A percentile compares a stretch with the other conserved stretches of the same genome.
Conservation (phyloP, 2,329 filamentous ascomycete species). For the Daldinia eschscholtzii region DNA sequence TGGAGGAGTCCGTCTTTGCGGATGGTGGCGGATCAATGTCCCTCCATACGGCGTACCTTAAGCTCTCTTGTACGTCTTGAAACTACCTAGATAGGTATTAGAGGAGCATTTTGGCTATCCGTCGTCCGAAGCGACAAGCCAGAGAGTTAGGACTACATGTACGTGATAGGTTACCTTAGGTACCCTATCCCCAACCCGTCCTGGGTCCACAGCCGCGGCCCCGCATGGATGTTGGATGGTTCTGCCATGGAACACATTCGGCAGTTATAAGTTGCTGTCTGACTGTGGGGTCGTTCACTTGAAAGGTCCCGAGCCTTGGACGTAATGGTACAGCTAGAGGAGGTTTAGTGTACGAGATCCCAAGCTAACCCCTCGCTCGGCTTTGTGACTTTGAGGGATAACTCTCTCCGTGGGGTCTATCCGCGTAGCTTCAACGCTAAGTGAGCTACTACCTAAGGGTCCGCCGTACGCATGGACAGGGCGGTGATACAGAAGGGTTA, state of each 20-base stretch:
- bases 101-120: constrained; percentile 4
- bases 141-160: constrained; percentile 2
- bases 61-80: constrained; percentile 10
- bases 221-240: constrained; percentile 40
- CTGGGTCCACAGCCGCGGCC: constrained; percentile 35
- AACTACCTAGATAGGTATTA: constrained; percentile 3
- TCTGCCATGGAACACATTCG: constrained; percentile 36
- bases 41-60: constrained; percentile 22
- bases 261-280: constrained; percentile 41
- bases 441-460: constrained; percentile 13
- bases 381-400: constrained; percentile 15
- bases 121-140: constrained; percentile 12
- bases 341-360: constrained; percentile 3
- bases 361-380: constrained; percentile 15
- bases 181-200: constrained; percentile 5
- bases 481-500: not conserved
- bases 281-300: constrained; percentile 27
- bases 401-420: not conserved
- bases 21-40: constrained; percentile 41
- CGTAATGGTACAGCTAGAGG: constrained; percentile 2
- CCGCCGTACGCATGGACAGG: constrained; percentile 1
- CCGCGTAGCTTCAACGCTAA: constrained; percentile 26
- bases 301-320: constrained; percentile 33
- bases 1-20: constrained; percentile 49
- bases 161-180: constrained; percentile 5